phyloP scores from a whole-genome alignment of 139 green algal species.

The Closterium sp. region DNA sequence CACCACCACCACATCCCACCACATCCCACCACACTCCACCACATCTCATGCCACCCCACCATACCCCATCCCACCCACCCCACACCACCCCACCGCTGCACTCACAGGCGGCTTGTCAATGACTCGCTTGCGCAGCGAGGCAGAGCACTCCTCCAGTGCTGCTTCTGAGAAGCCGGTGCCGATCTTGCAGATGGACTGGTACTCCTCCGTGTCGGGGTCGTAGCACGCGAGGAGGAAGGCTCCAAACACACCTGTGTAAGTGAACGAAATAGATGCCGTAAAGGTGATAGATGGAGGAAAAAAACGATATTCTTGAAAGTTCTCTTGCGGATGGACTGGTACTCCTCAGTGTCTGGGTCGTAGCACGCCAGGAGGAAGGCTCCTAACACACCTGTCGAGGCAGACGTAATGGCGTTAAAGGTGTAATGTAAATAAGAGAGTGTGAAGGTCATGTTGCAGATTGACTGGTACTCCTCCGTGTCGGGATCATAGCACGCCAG shows the following conservation, averaged over 20 bases:
- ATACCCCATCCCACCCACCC: neutral
- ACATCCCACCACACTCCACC: neutral
- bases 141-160: constrained; percentile 70
- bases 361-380: constrained; percentile 93
- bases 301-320: too few relatives aligned
- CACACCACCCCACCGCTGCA: too few relatives aligned
- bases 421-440: too few relatives aligned
- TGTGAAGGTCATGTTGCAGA: constrained; percentile 78
- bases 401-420: too few relatives aligned
- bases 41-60: neutral
- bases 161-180: constrained; percentile 85
- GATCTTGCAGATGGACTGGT: constrained; percentile 90
- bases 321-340: constrained; percentile 92
- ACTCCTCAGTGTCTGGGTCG: constrained; percentile 80
- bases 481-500: constrained; percentile 88
- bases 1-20: neutral
- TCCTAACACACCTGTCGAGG: constrained; percentile 75
- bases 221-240: constrained; percentile 93
- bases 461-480: constrained; percentile 83
- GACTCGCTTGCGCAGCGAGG: constrained; percentile 63
- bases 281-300: too few relatives aligned
- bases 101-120: constrained; percentile 58
- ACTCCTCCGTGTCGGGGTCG: constrained; percentile 80
- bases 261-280: too few relatives aligned
- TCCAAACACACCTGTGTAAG: constrained; percentile 74